A percentile compares a stretch with the other conserved stretches of the same genome.
Conservation (phyloP, 345 rosid species). For the Trapa incisa region DNA sequence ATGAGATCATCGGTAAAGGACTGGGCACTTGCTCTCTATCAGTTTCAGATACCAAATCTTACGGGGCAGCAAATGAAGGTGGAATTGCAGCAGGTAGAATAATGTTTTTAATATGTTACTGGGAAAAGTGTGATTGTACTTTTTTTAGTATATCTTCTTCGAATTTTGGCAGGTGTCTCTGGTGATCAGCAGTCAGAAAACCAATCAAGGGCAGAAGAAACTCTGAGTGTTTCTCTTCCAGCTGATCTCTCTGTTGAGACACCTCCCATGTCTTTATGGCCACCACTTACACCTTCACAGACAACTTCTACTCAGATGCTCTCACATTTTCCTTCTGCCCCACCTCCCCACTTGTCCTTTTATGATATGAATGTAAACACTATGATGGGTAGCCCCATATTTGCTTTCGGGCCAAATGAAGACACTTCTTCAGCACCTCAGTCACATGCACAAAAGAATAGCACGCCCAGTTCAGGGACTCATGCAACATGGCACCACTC, state of each 20-base stretch:
- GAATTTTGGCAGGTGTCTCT: constrained; percentile 32
- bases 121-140: neutral
- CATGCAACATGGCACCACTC: constrained; percentile 80
- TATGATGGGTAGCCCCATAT: constrained; percentile 76
- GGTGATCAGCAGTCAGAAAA: constrained; percentile 36
- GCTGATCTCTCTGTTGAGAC: constrained; percentile 95
- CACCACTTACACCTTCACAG: constrained; percentile 66
- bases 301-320: constrained; percentile 62
- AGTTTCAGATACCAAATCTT: constrained; percentile 48
- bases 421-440: constrained; percentile 58
- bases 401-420: constrained; percentile 83
- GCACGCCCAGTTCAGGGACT: constrained; percentile 45
- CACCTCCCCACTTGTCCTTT: constrained; percentile 70
- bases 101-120: neutral
- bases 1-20: constrained; percentile 50
- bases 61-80: constrained; percentile 38
- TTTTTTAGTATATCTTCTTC: neutral
- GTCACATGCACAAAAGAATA: constrained; percentile 66
- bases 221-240: constrained; percentile 79
- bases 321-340: constrained; percentile 75
- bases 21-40: constrained; percentile 30
- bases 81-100: constrained; percentile 29
- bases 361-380: constrained; percentile 92
- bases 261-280: constrained; percentile 78
- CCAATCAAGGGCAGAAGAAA: constrained; percentile 69